phyloP scores from a whole-genome alignment of 1,284 basidiomycete species.

The Neotropicomus parvogracilis region DNA sequence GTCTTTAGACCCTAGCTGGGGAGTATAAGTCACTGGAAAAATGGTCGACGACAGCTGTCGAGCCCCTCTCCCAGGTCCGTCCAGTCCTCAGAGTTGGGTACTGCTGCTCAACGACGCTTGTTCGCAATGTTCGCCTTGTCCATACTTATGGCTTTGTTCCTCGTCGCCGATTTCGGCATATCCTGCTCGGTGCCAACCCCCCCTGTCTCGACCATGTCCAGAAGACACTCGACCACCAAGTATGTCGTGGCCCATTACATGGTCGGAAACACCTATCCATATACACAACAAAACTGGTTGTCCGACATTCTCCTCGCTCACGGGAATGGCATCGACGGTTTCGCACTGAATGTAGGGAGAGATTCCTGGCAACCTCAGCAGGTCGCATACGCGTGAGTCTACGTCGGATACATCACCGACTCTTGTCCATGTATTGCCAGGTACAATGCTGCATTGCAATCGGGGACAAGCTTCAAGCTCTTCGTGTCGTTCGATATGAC shows the following conservation, averaged over 20 bases:
- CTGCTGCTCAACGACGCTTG: constrained; percentile 19
- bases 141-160: constrained; percentile 15
- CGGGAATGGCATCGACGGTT: constrained; percentile 60
- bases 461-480: constrained; percentile 64
- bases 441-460: constrained; percentile 53
- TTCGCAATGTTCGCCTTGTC: constrained; percentile 17
- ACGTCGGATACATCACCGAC: background rate
- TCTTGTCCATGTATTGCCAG: constrained; percentile 14
- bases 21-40: constrained; percentile 4
- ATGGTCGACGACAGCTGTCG: background rate
- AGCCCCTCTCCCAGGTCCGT: background rate
- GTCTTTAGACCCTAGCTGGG: constrained; percentile 12
- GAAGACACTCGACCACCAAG: constrained; percentile 37
- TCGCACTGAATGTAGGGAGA: constrained; percentile 63
- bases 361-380: constrained; percentile 65
- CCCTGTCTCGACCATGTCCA: background rate
- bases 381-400: constrained; percentile 62
- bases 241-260: constrained; percentile 65
- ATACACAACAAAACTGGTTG: constrained; percentile 54
- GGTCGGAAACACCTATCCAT: constrained; percentile 66
- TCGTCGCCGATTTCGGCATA: constrained; percentile 5
- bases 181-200: constrained; percentile 17
- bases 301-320: constrained; percentile 57
- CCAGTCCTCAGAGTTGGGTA: background rate
- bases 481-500: constrained; percentile 83